Conservation (phyloP, 2,329 filamentous ascomycete species). For the Pestalotiopsis sp. region DNA sequence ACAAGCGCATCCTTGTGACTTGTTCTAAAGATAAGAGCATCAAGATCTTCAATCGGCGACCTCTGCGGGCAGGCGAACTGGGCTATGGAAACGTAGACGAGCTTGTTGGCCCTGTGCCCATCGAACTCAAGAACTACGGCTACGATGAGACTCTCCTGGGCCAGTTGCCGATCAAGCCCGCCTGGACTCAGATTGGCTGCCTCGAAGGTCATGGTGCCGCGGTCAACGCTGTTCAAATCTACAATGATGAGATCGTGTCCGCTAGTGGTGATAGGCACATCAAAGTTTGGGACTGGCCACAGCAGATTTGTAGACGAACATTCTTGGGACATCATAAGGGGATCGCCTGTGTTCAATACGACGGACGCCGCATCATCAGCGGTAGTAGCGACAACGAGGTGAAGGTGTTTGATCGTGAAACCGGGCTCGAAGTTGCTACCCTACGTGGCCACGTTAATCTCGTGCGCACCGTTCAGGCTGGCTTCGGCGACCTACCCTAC, state of each 20-base stretch:
- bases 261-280: slow-evolving; percentile 93
- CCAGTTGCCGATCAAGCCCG: slow-evolving; percentile 56
- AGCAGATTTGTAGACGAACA: slow-evolving; percentile 74
- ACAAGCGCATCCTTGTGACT: slow-evolving; percentile 88
- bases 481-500: slow-evolving; percentile 86
- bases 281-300: slow-evolving; percentile 92
- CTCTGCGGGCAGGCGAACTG: slow-evolving; percentile 63
- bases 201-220: slow-evolving; percentile 87
- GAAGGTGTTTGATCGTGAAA: slow-evolving; percentile 87
- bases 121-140: slow-evolving; percentile 56
- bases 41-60: slow-evolving; percentile 88
- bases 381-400: slow-evolving; percentile 96
- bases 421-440: slow-evolving; percentile 86
- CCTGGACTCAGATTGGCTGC: slow-evolving; percentile 78
- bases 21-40: slow-evolving; percentile 98
- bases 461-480: slow-evolving; percentile 92
- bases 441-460: slow-evolving; percentile 81
- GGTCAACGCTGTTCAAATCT: slow-evolving; percentile 94
- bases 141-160: slow-evolving; percentile 48
- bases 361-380: slow-evolving; percentile 89
- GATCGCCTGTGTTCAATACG: slow-evolving; percentile 96
- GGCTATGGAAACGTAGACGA: slow-evolving; percentile 50
- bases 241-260: slow-evolving; percentile 84
- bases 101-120: slow-evolving; percentile 54
- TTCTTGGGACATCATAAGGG: slow-evolving; percentile 90